A percentile compares a stretch with the other conserved stretches of the same genome.
Conservation (phyloP, 139 green algal species). For the Chlorella vulgaris region DNA sequence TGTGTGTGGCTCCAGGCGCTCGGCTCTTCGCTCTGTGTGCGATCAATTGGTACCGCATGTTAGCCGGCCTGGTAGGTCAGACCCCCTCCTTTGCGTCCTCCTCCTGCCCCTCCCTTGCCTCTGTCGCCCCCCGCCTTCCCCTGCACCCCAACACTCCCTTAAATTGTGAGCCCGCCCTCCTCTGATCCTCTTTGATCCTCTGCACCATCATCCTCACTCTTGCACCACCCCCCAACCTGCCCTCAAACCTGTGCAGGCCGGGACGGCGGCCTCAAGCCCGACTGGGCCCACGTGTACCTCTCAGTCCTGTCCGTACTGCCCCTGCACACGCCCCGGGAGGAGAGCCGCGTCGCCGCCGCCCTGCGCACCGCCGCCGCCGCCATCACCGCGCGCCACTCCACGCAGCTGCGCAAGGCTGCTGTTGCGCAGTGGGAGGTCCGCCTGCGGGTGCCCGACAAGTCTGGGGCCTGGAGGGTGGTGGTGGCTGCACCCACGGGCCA, state of each 20-base stretch:
- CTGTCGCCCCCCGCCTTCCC: no score
- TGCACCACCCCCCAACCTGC: no score
- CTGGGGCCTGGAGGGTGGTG: slow-evolving; percentile 83
- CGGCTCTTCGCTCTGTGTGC: no score
- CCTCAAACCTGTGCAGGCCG: neutral
- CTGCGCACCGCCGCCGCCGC: slow-evolving; percentile 56
- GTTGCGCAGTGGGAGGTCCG: slow-evolving; percentile 88
- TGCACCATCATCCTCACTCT: no score
- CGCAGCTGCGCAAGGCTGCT: slow-evolving; percentile 57
- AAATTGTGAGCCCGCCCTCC: no score
- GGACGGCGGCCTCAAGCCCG: slow-evolving; percentile 40
- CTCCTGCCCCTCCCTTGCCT: no score
- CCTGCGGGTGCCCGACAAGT: slow-evolving; percentile 57
- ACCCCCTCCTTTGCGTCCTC: no score
- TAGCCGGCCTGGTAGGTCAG: no score
- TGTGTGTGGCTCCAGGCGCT: no score
- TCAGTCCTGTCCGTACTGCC: slow-evolving; percentile 64
- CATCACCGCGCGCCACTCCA: slow-evolving; percentile 15
- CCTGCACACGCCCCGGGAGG: slow-evolving; percentile 44
- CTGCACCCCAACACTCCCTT: no score
- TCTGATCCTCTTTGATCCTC: no score
- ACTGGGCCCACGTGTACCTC: slow-evolving; percentile 92
- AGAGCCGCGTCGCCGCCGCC: slow-evolving; percentile 64
- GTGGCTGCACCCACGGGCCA: slow-evolving; percentile 88
- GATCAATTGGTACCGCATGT: no score